These are phyloP conservation scores for Umbelopsis sp. DNA, from an alignment of 192 early-diverging fungal species.

Conservation along the genomic window DNA sequence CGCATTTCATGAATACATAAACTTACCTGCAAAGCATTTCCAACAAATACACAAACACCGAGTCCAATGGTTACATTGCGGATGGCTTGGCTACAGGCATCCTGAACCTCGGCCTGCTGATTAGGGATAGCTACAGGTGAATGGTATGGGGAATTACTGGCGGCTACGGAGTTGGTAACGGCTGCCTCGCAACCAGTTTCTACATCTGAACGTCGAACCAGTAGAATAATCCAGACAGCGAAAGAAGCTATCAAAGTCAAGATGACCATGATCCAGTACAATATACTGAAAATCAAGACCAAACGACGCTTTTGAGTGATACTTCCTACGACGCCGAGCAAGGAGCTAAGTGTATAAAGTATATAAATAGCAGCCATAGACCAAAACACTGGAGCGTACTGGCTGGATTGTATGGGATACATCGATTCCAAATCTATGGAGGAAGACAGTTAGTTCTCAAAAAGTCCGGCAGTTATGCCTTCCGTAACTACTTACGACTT, in stretches of 20 bases:
- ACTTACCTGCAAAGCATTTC: constrained; percentile 34
- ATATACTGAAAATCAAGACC: constrained; percentile 24
- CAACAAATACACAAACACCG: constrained; percentile 19
- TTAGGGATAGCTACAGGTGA: constrained; percentile 3
- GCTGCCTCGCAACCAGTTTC: constrained; percentile 1
- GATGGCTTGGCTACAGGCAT: constrained; percentile 14
- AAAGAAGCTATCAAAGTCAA: constrained; percentile 25
- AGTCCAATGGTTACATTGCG: constrained; percentile 8
- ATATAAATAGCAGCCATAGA: constrained; percentile 19
- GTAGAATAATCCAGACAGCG: constrained; percentile 21
- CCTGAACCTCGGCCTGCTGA: not conserved
- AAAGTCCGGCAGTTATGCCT: not conserved
- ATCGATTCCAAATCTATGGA: not conserved
- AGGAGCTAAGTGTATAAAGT: constrained; percentile 26
- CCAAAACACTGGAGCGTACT: constrained; percentile 22
- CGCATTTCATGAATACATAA: not conserved
- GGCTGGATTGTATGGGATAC: constrained; percentile 6
- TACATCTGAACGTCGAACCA: constrained; percentile 12
- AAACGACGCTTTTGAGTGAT: constrained; percentile 35
- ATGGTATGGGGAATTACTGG: constrained; percentile 11
- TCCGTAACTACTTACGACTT: not conserved
- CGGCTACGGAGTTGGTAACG: not conserved
- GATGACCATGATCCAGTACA: constrained; percentile 34
- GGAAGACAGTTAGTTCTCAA: too few species aligned
- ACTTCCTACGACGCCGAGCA: constrained; percentile 36